Base-by-base conservation (phyloP, 129 eudicot genomes). In the Flaveria brownii region DNA sequence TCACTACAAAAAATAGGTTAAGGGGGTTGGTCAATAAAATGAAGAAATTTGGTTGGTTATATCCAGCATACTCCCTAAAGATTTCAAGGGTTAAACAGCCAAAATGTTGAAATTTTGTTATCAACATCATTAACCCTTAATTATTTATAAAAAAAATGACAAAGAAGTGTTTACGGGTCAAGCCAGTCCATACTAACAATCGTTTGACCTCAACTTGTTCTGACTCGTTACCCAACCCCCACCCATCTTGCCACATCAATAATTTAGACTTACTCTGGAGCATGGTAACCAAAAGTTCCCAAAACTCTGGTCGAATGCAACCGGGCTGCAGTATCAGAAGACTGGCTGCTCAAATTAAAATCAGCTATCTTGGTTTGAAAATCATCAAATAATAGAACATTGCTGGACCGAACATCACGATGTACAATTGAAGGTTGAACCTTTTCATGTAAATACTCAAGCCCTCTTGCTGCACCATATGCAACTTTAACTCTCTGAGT, bases 261-360 rank as follows among this genome's bases (percentile, higher is more conserved):
- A n/a, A 72, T 51, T 39, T 75, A 47, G 54, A 55, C 93, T 79
- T 83, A 91, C 99, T 95, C 97, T 67, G 99, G 97, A 85, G 97
- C 99, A 83, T 95, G 99, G 83, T 95, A 91, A 67, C 97, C 97
- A 82, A 91, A 95, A 68, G 97, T 95, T 72, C 97, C 99, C 80
- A 91, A 77, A 66, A 91, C 97, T 84, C 99, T 89, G 18, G 99
- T 95, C 4, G 99, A 95, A 79, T 95, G 99, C 78, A 91, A 74
- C 43, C 96, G 86, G 55, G 99, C 99, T 15, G 97, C 97, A 23
- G 96, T 88, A 46, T 95, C 99, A 41, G 99, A 95, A 69, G 97
- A 83, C 85, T 88, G 96, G 80, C 70, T 95, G 17, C 93, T 86
- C 84, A 95, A 84, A 84, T 80, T 89, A 79, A 94, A 91, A 81